Evolutionary conservation across 2,329 filamentous ascomycete species (phyloP).

Genomic region (Plenodomus tracheiphilus): DNA sequence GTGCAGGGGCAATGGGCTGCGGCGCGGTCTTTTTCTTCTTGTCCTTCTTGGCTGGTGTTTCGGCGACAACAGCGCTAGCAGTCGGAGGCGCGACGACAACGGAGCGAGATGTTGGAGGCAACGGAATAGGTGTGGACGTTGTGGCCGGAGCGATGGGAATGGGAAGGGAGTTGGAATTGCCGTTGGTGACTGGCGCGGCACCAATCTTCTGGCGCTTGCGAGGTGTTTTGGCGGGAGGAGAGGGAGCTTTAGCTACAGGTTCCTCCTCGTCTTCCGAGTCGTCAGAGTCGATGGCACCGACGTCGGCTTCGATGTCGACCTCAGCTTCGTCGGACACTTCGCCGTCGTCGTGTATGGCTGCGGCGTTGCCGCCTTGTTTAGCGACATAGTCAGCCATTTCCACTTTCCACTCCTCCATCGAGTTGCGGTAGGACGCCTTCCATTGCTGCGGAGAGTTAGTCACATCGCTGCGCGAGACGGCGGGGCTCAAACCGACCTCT

Average conservation of each 20-base stretch:
- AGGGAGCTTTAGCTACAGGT: constrained; percentile 40
- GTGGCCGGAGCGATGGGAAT: constrained; percentile 20
- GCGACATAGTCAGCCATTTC: constrained; percentile 61
- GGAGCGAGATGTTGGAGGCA: constrained; percentile 28
- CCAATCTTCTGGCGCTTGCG: constrained; percentile 44
- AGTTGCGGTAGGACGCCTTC: constrained; percentile 56
- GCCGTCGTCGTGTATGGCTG: constrained; percentile 50
- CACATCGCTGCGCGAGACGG: background rate
- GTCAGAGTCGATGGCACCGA: constrained; percentile 48
- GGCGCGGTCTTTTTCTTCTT: constrained; percentile 36
- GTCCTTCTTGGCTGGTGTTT: constrained; percentile 38
- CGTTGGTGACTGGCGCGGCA: constrained; percentile 30
- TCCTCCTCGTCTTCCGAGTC: constrained; percentile 39
- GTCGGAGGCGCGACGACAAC: constrained; percentile 20
- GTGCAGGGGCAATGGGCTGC: constrained; percentile 31
- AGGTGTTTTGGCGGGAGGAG: constrained; percentile 41
- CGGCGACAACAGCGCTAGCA: constrained; percentile 9
- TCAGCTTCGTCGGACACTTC: constrained; percentile 27
- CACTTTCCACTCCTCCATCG: constrained; percentile 59
- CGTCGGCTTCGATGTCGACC: constrained; percentile 39
- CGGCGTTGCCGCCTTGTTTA: constrained; percentile 42
- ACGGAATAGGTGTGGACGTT: constrained; percentile 28
- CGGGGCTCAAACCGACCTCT: constrained; percentile 50
- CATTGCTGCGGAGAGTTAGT: constrained; percentile 29
- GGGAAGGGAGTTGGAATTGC: constrained; percentile 11